A percentile compares a stretch with the other conserved stretches of the same genome.
These are phyloP conservation scores for Adenanthera pavonina DNA, from an alignment of 306 rosid species.

Conservation along the genomic window DNA sequence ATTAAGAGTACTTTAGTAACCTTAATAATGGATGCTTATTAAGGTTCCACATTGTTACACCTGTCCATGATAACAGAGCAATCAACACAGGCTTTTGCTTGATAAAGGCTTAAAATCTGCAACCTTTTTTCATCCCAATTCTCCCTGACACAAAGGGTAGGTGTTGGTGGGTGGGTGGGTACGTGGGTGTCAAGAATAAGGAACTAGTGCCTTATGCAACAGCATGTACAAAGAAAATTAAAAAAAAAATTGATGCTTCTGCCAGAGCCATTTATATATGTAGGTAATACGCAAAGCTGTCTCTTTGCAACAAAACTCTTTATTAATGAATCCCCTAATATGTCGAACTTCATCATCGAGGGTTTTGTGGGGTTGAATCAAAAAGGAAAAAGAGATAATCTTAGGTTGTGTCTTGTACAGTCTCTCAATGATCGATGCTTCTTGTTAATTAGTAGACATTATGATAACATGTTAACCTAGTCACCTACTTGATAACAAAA, in stretches of 20 bases:
- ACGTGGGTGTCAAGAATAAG: constrained; percentile 30
- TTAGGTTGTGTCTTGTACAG: neutral
- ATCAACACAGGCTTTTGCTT: constrained; percentile 29
- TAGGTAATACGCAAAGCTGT: constrained; percentile 22
- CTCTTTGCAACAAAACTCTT: neutral
- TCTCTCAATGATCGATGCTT: neutral
- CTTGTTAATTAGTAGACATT: neutral
- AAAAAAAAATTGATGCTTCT: neutral
- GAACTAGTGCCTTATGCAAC: neutral
- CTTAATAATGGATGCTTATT: neutral
- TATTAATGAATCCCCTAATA: neutral
- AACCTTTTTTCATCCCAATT: constrained; percentile 35
- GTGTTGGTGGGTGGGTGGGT: constrained; percentile 38
- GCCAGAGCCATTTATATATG: neutral
- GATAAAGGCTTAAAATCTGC: constrained; percentile 37
- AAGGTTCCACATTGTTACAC: constrained; percentile 15
- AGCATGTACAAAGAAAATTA: neutral
- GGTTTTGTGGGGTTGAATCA: constrained; percentile 4
- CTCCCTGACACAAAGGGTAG: constrained; percentile 34
- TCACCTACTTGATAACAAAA: neutral
- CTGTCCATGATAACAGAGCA: constrained; percentile 22
- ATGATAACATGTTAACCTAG: constrained; percentile 32
- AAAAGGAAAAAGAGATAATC: neutral
- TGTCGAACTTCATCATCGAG: constrained; percentile 21
- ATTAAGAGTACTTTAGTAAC: neutral